These are phyloP conservation scores for Przewalskia tangutica DNA, from an alignment of 257 asterid genomes.

Conservation along the genomic window DNA sequence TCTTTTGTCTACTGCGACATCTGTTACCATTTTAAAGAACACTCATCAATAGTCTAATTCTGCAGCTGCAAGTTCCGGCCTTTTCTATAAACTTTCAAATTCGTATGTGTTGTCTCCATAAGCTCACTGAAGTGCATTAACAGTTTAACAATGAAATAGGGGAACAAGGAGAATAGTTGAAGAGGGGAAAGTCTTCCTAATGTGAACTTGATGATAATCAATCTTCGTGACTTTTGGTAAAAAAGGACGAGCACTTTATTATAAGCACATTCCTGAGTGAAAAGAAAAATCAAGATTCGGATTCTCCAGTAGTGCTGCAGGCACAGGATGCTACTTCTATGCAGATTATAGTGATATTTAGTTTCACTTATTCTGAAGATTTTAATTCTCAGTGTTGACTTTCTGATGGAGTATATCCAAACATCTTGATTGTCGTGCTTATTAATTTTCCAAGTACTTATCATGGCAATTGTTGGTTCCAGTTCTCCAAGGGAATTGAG, in stretches of 20 bases:
- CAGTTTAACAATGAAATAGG: not conserved
- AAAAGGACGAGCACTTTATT: not conserved
- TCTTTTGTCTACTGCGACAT: not conserved
- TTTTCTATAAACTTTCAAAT: not conserved
- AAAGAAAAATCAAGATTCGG: not conserved
- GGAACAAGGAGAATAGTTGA: not conserved
- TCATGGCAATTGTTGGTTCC: not conserved
- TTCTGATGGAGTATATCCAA: not conserved
- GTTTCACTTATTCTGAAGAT: not conserved
- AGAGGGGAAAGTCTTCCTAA: not conserved
- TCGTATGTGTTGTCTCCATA: not conserved
- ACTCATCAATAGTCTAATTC: not conserved
- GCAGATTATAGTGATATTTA: not conserved
- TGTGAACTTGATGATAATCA: constrained; percentile 1
- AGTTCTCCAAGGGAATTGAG: not conserved
- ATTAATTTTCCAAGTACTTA: not conserved
- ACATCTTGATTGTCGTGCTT: not conserved
- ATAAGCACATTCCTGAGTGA: not conserved
- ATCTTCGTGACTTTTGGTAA: not conserved
- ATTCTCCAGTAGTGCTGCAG: not conserved
- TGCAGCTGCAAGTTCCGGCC: not conserved
- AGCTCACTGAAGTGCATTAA: not conserved
- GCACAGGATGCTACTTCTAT: not conserved
- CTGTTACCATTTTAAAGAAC: not conserved
- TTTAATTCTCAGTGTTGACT: not conserved